These are phyloP conservation scores for Nakazawaea holstii DNA, from an alignment of 805 yeast genomes.

Conservation along the genomic window DNA sequence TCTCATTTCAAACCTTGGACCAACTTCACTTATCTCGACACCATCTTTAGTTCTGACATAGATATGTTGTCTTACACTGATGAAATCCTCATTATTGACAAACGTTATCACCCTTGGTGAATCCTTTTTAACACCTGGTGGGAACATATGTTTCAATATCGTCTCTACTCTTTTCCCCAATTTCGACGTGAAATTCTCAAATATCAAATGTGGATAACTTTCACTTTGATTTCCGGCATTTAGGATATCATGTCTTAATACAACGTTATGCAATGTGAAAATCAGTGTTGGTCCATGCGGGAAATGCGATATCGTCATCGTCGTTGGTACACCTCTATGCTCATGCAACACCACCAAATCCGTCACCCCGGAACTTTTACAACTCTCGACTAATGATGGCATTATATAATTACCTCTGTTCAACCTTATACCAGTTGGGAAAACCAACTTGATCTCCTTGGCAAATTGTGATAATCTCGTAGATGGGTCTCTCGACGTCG, in stretches of 20 bases:
- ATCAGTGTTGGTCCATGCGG: conserved; percentile 98
- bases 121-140: conserved; percentile 94
- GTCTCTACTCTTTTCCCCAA: conserved; percentile 80
- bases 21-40: conserved; percentile 92
- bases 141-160: conserved; percentile 82
- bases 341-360: conserved; percentile 88
- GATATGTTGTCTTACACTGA: conserved; percentile 92
- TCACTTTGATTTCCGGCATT: conserved; percentile 86
- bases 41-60: conserved; percentile 83
- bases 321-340: conserved; percentile 97
- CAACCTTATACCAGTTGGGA: conserved; percentile 83
- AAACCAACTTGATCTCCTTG: conserved; percentile 83
- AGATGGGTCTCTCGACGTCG: conserved; percentile 91
- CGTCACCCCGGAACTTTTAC: conserved; percentile 69
- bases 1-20: conserved; percentile 98
- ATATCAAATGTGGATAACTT: conserved; percentile 88
- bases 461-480: conserved; percentile 84
- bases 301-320: conserved; percentile 86
- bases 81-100: conserved; percentile 85
- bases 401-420: conserved; percentile 92
- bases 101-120: conserved; percentile 90
- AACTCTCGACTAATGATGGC: conserved; percentile 78
- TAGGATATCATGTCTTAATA: conserved; percentile 85
- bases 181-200: conserved; percentile 79
- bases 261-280: conserved; percentile 91